Conservation (phyloP, 495 filamentous ascomycete species). For the Letharia columbiana region DNA sequence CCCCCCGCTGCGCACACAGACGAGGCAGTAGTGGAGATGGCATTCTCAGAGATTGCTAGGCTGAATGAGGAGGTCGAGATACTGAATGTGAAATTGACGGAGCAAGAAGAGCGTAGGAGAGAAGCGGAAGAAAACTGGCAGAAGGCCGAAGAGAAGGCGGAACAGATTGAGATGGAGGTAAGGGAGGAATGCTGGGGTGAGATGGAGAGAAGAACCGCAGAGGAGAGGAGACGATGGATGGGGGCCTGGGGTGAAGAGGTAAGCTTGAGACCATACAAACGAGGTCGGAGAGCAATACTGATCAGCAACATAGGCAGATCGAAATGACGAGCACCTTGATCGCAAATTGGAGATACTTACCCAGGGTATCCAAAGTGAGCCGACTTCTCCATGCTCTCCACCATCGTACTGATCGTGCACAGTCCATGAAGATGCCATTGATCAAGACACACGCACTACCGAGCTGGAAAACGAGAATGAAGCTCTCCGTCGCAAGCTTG, state of each 20-base stretch:
- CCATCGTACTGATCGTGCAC: conserved; percentile 10
- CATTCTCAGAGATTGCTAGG: conserved; percentile 62
- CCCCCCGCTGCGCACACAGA: conserved; percentile 44
- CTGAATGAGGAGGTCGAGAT: conserved; percentile 67
- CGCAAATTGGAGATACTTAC: conserved; percentile 82
- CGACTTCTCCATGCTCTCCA: not conserved
- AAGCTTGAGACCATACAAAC: conserved; percentile 22
- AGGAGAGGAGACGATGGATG: conserved; percentile 69
- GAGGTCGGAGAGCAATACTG: not conserved
- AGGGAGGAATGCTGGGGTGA: conserved; percentile 85
- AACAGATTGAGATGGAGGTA: conserved; percentile 71
- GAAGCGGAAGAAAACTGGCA: conserved; percentile 51
- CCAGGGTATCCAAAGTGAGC: conserved; percentile 45
- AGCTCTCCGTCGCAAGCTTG: conserved; percentile 37
- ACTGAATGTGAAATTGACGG: conserved; percentile 45
- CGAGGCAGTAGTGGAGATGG: conserved; percentile 58
- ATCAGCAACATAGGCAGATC: conserved; percentile 35
- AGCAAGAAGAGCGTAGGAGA: conserved; percentile 53
- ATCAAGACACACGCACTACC: conserved; percentile 31
- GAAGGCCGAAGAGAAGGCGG: conserved; percentile 53
- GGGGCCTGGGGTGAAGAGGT: conserved; percentile 66
- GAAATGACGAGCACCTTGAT: conserved; percentile 74
- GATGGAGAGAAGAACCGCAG: conserved; percentile 68
- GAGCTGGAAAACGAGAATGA: conserved; percentile 45
- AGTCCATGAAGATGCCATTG: conserved; percentile 44